Conservation (phyloP, 2,329 filamentous ascomycete species). For the Hypoxylon sp. region DNA sequence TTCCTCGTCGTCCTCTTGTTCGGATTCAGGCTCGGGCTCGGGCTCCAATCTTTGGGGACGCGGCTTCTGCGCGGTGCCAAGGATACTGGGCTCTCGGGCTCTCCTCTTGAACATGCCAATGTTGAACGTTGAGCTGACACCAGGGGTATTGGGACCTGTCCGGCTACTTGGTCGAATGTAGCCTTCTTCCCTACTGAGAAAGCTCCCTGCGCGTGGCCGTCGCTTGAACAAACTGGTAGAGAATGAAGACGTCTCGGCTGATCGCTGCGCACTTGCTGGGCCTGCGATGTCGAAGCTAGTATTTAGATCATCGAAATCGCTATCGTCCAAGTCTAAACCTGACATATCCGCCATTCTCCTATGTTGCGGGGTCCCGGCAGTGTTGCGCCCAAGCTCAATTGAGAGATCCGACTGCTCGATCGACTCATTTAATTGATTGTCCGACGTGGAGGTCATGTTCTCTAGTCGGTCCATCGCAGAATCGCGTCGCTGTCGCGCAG, state of each 20-base stretch:
- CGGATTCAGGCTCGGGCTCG: slow-evolving; percentile 52
- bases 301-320: slow-evolving; percentile 55
- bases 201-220: slow-evolving; percentile 55
- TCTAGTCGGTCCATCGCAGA: slow-evolving; percentile 53
- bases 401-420: slow-evolving; percentile 37
- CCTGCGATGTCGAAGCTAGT: slow-evolving; percentile 52
- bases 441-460: slow-evolving; percentile 53
- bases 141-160: slow-evolving; percentile 53
- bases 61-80: slow-evolving; percentile 66
- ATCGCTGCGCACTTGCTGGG: slow-evolving; percentile 52
- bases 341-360: slow-evolving; percentile 51
- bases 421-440: slow-evolving; percentile 35
- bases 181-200: slow-evolving; percentile 54
- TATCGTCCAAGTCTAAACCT: slow-evolving; percentile 55
- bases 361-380: slow-evolving; percentile 49
- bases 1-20: slow-evolving; percentile 59
- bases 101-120: slow-evolving; percentile 72
- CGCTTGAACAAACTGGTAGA: slow-evolving; percentile 53
- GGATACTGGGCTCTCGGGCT: slow-evolving; percentile 72
- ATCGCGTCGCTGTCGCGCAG: slow-evolving; percentile 51
- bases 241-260: slow-evolving; percentile 53
- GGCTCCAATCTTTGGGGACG: slow-evolving; percentile 52
- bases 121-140: slow-evolving; percentile 60
- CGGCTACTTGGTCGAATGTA: slow-evolving; percentile 55
- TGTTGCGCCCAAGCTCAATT: slow-evolving; percentile 46